Evolutionary conservation across 805 yeast species (phyloP), one percentile per base, ranked within the genome.

Genomic region (Starmera caribaea): DNA sequence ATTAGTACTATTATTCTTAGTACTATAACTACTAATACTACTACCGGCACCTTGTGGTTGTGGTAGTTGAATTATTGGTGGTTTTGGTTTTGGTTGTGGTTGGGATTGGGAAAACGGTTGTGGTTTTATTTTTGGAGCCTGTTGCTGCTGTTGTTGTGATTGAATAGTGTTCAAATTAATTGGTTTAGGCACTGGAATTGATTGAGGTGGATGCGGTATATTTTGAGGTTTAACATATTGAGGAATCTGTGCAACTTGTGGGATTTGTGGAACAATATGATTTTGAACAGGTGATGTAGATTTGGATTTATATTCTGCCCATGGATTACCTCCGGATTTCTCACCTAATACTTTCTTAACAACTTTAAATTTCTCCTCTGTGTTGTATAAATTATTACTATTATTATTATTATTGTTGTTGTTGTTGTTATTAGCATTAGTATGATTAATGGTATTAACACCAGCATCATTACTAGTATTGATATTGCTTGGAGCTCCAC

Each of bases 241-340:
- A 13, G 37, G 30, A 13, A 4, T 34, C 4, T 21, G 26, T 21
- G 6, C 9, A 21, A 21, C 26, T 21, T 21, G 26, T 21, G 26
- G 26, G 26, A 21, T 21, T 21, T 21, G 26, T 21, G 26, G 26
- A 21, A 21, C 26, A 21, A 21, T 21, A 21, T 21, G 26, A 21
- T 21, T 21, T 21, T 21, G 26, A 7, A 21, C 26, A 21, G 26
- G 16, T 12, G 24, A 16, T 15, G 32, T 8, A 13, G 32, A 10
- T n/a, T 35, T 21, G 6, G 21, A 15, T 15, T 11, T 33, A 35
- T 38, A 46, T 21, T 39, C 38, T 13, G 45, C 44, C 52, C 52
- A 48, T 10, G 52, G 52, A 35, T 48, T 48, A 10, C 43, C 50
- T 14, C 53, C 54, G 10, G 57, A 48, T 2, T 38, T 34, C 29